A percentile compares a stretch with the other conserved stretches of the same genome.
phyloP scores from a whole-genome alignment of 306 rosid species.

The Sicyos baderoa region DNA sequence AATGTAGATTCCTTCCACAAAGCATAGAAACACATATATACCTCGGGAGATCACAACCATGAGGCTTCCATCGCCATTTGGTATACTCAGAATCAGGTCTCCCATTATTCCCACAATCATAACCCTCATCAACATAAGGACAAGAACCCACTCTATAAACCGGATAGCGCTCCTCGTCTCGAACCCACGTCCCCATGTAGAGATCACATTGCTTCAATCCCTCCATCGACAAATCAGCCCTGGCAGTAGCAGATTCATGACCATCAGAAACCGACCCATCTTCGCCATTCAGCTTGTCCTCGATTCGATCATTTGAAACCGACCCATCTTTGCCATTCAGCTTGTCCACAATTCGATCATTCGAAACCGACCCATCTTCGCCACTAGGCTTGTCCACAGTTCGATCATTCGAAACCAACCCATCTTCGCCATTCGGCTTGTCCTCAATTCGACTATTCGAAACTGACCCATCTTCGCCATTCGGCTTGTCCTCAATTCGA shows the following conservation, averaged over 20 bases:
- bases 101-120: conserved; percentile 67
- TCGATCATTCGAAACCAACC: not conserved
- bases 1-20: not conserved
- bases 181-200: conserved; percentile 70
- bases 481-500: conserved; percentile 8
- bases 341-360: no score
- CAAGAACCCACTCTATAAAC: conserved; percentile 67
- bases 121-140: conserved; percentile 90
- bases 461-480: conserved; percentile 10
- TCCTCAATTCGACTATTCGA: not conserved
- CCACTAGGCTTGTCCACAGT: conserved; percentile 3
- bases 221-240: not conserved
- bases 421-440: not conserved
- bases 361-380: conserved; percentile 15
- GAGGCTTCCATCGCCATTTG: conserved; percentile 93
- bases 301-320: conserved; percentile 6
- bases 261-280: conserved; percentile 16
- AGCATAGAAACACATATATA: conserved; percentile 10
- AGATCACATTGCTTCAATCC: conserved; percentile 49
- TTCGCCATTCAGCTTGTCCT: conserved; percentile 10
- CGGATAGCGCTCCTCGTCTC: conserved; percentile 57
- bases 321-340: not conserved
- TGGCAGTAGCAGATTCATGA: not conserved
- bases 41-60: conserved; percentile 81
- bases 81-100: conserved; percentile 55